Evolutionary conservation across 2,329 filamentous ascomycete species (phyloP).

Genomic region (Pseudomassariella vexata): DNA sequence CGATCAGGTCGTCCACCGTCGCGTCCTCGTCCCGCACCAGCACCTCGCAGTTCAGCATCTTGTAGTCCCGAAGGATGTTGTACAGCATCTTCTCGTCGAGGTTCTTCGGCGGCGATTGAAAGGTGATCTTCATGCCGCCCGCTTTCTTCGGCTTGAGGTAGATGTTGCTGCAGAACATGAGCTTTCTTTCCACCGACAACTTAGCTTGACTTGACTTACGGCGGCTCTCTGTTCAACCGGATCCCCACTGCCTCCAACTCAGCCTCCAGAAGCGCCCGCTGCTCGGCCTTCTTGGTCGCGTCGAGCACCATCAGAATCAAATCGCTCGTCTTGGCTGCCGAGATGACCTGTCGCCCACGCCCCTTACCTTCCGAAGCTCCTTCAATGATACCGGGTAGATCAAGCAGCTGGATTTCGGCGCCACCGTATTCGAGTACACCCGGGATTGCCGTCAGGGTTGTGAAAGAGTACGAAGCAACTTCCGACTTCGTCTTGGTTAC

Average conservation of each 20-base stretch:
- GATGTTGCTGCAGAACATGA: conserved; percentile 64
- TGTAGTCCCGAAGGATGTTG: conserved; percentile 97
- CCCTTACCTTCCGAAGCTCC: conserved; percentile 95
- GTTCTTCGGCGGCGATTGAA: conserved; percentile 80
- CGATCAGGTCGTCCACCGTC: conserved; percentile 97
- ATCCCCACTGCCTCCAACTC: conserved; percentile 96
- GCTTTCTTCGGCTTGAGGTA: conserved; percentile 95
- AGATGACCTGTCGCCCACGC: conserved; percentile 91
- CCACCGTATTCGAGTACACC: conserved; percentile 97
- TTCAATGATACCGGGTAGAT: conserved; percentile 97
- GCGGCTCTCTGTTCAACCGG: conserved; percentile 82
- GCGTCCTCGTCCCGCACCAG: conserved; percentile 90
- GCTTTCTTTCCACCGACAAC: conserved; percentile 2
- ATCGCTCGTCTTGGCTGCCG: conserved; percentile 96
- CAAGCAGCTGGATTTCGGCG: conserved; percentile 95
- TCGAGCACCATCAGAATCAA: conserved; percentile 95
- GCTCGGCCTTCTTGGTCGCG: conserved; percentile 93
- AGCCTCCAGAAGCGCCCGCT: conserved; percentile 80
- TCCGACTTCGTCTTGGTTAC: conserved; percentile 98
- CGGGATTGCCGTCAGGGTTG: conserved; percentile 92
- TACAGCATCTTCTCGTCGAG: conserved; percentile 97
- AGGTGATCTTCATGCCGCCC: conserved; percentile 98
- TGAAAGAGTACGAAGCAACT: conserved; percentile 95
- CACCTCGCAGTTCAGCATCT: conserved; percentile 96
- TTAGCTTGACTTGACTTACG: conserved; percentile 48